These are phyloP conservation scores for Fusarium hainanense DNA, from an alignment of 2,329 filamentous ascomycete genomes.

Conservation along the genomic window DNA sequence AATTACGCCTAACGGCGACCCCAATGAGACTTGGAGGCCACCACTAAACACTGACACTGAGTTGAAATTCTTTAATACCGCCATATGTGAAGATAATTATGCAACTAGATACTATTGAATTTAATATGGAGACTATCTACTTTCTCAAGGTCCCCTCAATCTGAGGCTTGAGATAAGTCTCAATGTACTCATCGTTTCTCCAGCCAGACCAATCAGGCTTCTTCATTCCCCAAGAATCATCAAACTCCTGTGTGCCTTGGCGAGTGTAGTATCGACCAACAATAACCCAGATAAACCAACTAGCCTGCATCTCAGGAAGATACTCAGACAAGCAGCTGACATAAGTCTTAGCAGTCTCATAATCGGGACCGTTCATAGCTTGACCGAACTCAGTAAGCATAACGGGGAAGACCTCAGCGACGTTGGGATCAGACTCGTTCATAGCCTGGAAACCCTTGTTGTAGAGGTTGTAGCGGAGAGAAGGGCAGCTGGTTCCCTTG, in stretches of 20 bases:
- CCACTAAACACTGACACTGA: too few relatives aligned
- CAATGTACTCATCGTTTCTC: slow-evolving; percentile 58
- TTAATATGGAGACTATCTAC: not conserved
- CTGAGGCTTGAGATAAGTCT: slow-evolving; percentile 33
- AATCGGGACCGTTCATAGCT: slow-evolving; percentile 59
- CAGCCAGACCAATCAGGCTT: slow-evolving; percentile 65
- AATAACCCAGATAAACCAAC: slow-evolving; percentile 70
- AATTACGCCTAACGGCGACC: too few relatives aligned
- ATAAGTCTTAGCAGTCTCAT: slow-evolving; percentile 57
- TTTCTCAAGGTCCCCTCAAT: slow-evolving; percentile 13
- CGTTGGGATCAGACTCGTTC: slow-evolving; percentile 50
- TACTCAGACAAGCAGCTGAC: slow-evolving; percentile 62
- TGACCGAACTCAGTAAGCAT: slow-evolving; percentile 67
- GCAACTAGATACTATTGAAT: not conserved
- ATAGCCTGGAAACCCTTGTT: slow-evolving; percentile 65
- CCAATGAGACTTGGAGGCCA: too few relatives aligned
- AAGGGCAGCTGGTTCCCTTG: slow-evolving; percentile 58
- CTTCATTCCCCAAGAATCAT: slow-evolving; percentile 67
- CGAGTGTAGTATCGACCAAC: slow-evolving; percentile 69
- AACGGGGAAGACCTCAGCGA: slow-evolving; percentile 53
- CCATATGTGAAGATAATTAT: too few relatives aligned
- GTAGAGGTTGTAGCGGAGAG: slow-evolving; percentile 59
- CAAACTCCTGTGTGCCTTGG: slow-evolving; percentile 62
- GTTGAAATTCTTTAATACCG: too few relatives aligned
- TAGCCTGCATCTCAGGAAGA: slow-evolving; percentile 59